Evolutionary conservation across 2,329 filamentous ascomycete species (phyloP), one percentile per base, ranked within the genome.

Genomic region (Hypomyces perniciosus): DNA sequence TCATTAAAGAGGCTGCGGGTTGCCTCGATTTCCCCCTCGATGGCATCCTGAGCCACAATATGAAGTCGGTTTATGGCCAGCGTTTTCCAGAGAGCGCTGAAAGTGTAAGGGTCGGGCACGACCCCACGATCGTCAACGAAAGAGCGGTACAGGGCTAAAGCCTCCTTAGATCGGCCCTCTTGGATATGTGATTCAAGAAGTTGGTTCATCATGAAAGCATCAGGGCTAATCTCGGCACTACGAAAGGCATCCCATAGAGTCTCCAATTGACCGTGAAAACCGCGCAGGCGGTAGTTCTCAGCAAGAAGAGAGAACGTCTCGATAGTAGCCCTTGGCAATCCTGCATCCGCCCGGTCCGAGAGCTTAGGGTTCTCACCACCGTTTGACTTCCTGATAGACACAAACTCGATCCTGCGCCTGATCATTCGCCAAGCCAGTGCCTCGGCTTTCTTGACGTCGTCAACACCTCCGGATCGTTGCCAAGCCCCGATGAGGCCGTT

Each of bases 401-500:
- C 79, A 59, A 83, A 80, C 31, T 81, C 73, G 43, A 89, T 73
- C 30, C 87, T 81, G 30, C 80, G 72, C 46, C 82, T 75, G 54
- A 93, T 83, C 88, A 93, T 92, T 49, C 78, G 73, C 86, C 86
- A 90, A 3, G 80, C 88, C 48, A 90, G 72, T 35, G 73, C 67
- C 59, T 90, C 86, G 2, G 86, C 88, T 59, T 78, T 79, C 45
- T 78, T 70, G 47, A 80, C 68, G 48, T 83, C 72, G 26, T 71
- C 69, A 2, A 72, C 70, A 6, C 71, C 78, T 26, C 80, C 80
- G 5, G 81, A 77, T 43, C 89, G 80, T 46, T 93, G 74, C 79
- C 87, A 90, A 2, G 86, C 88, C 7, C 84, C 87, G 48, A 96
- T 81, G 20, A 96, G 75, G 6, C 88, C 87, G 62, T 96, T 95